Percentiles rank a stretch among this genome's conserved stretches.
Conservation (phyloP, 2,329 filamentous ascomycete genomes). For the Monilinia vaccinii-corymbosi region DNA sequence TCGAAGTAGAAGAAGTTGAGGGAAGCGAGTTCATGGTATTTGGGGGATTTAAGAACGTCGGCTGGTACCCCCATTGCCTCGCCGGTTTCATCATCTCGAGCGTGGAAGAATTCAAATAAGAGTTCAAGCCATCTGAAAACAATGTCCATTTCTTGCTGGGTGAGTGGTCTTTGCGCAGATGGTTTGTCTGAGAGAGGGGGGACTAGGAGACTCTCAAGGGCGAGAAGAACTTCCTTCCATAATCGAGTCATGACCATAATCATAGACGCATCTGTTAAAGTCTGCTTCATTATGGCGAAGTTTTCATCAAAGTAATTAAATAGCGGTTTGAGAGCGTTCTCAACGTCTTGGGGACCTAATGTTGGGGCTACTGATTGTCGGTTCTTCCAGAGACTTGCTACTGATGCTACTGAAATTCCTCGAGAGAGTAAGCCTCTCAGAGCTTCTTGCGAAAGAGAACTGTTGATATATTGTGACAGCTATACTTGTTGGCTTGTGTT, state of each 20-base stretch:
- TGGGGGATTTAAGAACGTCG: slow-evolving; percentile 89
- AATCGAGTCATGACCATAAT: slow-evolving; percentile 94
- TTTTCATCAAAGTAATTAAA: slow-evolving; percentile 97
- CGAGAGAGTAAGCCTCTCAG: slow-evolving; percentile 65
- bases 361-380: slow-evolving; percentile 45
- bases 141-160: slow-evolving; percentile 81
- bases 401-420: slow-evolving; percentile 59
- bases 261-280: slow-evolving; percentile 92
- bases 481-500: slow-evolving; percentile 30
- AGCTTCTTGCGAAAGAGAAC: slow-evolving; percentile 75
- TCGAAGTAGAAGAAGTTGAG: slow-evolving; percentile 99
- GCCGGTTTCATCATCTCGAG: slow-evolving; percentile 72
- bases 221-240: slow-evolving; percentile 95
- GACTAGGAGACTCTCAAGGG: slow-evolving; percentile 81
- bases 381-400: slow-evolving; percentile 62
- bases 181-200: slow-evolving; percentile 93
- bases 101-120: slow-evolving; percentile 91
- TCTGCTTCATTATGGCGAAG: slow-evolving; percentile 98
- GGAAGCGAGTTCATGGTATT: slow-evolving; percentile 94
- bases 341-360: slow-evolving; percentile 63
- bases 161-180: slow-evolving; percentile 74
- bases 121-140: slow-evolving; percentile 91
- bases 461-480: slow-evolving; percentile 88
- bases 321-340: slow-evolving; percentile 72
- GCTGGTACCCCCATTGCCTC: slow-evolving; percentile 81